Percentiles rank a stretch among this genome's conserved stretches.
Evolutionary conservation across 1,139 yeast genomes (phyloP).

Genomic region (Saccharomyces uvarum): DNA sequence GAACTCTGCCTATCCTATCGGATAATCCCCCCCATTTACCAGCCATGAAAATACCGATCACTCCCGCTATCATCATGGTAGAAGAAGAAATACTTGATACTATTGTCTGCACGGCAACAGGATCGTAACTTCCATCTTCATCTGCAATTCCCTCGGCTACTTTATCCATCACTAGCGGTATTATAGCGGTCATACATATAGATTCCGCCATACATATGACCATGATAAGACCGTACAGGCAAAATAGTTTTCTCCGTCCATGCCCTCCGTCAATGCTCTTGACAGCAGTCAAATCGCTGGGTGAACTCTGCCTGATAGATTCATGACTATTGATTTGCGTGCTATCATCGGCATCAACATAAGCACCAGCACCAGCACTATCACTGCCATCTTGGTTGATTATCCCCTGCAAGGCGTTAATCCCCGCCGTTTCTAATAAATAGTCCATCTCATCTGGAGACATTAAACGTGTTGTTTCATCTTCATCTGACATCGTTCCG

Average conservation of each 20-base stretch:
- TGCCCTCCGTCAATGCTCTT: neutral
- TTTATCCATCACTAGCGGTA: conserved; percentile 22
- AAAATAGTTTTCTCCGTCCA: neutral
- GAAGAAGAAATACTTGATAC: conserved; percentile 12
- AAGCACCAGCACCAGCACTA: neutral
- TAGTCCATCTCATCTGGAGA: neutral
- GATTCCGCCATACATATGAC: conserved; percentile 17
- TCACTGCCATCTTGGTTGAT: neutral
- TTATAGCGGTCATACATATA: conserved; percentile 22
- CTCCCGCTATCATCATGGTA: conserved; percentile 12
- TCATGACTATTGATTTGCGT: neutral
- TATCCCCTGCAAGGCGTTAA: neutral
- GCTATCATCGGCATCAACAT: neutral
- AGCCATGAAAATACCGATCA: conserved; percentile 16
- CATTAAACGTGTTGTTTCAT: neutral
- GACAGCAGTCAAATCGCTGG: neutral
- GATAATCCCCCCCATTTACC: conserved; percentile 24
- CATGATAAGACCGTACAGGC: conserved; percentile 19
- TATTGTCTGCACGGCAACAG: conserved; percentile 25
- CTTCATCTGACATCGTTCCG: neutral
- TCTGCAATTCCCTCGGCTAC: conserved; percentile 20
- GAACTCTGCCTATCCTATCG: conserved; percentile 21
- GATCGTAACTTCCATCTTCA: conserved; percentile 22
- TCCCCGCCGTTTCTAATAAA: neutral
- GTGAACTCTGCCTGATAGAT: neutral